Evolutionary conservation across 78 protist genomes (phyloP).

Genomic region (Ministeria vibrans): DNA sequence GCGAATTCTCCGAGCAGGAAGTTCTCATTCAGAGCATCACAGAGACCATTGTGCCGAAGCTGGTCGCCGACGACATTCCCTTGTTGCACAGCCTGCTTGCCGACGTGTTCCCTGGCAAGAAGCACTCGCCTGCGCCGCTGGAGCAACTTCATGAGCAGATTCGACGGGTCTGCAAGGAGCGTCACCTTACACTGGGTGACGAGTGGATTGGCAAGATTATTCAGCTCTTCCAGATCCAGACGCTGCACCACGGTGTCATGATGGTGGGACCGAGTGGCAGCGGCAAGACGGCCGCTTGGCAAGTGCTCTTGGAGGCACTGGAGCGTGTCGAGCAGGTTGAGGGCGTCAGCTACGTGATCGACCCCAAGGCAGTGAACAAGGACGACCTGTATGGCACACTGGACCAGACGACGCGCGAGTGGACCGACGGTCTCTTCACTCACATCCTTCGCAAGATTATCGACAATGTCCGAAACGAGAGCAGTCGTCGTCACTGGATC

Average conservation of each 20-base stretch:
- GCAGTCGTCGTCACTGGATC: slow-evolving; percentile 84
- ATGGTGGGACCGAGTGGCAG: slow-evolving; percentile 91
- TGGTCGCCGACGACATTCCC: slow-evolving; percentile 85
- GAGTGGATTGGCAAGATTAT: slow-evolving; percentile 79
- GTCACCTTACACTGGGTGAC: slow-evolving; percentile 28
- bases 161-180: slow-evolving; percentile 26
- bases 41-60: slow-evolving; percentile 86
- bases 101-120: slow-evolving; percentile 87
- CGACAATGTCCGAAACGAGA: slow-evolving; percentile 77
- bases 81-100: slow-evolving; percentile 64
- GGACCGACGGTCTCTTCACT: slow-evolving; percentile 98
- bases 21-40: slow-evolving; percentile 54
- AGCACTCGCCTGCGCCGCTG: slow-evolving; percentile 11
- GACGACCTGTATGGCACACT: slow-evolving; percentile 88
- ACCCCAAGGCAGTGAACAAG: slow-evolving; percentile 95
- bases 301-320: slow-evolving; percentile 68
- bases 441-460: slow-evolving; percentile 66
- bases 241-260: slow-evolving; percentile 91
- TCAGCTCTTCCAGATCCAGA: slow-evolving; percentile 84
- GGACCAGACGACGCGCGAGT: slow-evolving; percentile 96
- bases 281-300: slow-evolving; percentile 91
- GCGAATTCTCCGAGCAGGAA: no score
- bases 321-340: slow-evolving; percentile 39
- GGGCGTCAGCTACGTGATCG: slow-evolving; percentile 71
- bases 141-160: slow-evolving; percentile 25